Evolutionary conservation across 2,329 filamentous ascomycete species (phyloP).

Genomic region (Onygenales sp.): DNA sequence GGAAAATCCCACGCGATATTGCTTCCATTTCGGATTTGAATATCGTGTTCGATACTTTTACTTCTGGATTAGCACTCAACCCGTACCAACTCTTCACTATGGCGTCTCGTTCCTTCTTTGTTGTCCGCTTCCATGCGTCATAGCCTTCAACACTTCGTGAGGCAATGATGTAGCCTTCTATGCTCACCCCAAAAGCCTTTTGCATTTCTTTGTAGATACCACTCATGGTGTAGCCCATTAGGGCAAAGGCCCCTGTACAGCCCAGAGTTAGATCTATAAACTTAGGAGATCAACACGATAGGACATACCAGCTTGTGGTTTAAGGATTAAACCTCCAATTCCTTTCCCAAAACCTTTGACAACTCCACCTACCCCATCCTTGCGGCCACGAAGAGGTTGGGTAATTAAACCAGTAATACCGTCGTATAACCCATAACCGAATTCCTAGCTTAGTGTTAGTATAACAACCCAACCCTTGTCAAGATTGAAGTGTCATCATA

Average conservation of each 20-base stretch:
- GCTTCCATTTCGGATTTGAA: constrained; percentile 20
- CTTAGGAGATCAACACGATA: neutral
- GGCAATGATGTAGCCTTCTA: constrained; percentile 70
- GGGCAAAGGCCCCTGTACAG: constrained; percentile 49
- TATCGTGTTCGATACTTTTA: constrained; percentile 49
- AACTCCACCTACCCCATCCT: constrained; percentile 57
- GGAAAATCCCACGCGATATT: constrained; percentile 15
- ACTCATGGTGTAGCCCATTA: constrained; percentile 76
- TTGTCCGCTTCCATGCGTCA: constrained; percentile 50
- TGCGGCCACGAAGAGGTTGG: constrained; percentile 63
- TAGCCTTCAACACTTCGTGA: constrained; percentile 67
- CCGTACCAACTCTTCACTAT: constrained; percentile 59
- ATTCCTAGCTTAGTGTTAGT: constrained; percentile 38
- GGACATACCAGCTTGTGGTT: constrained; percentile 63
- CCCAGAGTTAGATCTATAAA: neutral
- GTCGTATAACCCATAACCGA: constrained; percentile 69
- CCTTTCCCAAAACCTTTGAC: constrained; percentile 76
- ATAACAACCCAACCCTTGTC: constrained; percentile 2
- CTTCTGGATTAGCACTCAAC: constrained; percentile 48
- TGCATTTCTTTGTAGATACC: constrained; percentile 70
- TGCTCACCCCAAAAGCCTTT: constrained; percentile 59
- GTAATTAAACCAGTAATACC: constrained; percentile 72
- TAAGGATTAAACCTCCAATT: constrained; percentile 69
- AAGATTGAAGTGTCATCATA: constrained; percentile 14
- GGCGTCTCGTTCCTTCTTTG: constrained; percentile 50